Evolutionary conservation across 345 rosid genomes (phyloP), one percentile per base, ranked within the genome.

Genomic region (Lumnitzera littorea): DNA sequence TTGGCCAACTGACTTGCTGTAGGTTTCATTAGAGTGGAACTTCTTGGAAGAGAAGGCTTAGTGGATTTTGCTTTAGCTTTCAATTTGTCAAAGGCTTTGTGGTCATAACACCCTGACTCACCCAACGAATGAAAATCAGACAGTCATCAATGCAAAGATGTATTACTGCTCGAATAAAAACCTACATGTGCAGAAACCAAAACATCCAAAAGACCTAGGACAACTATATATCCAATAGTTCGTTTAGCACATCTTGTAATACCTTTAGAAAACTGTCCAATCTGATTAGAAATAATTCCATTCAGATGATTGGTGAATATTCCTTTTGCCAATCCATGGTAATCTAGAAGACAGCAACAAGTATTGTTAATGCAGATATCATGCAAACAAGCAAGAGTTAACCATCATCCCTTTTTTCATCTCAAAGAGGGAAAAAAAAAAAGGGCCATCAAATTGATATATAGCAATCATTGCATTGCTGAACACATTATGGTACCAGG

Each of bases 21-120:
- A 62, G 96, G 96, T 66, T 84, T 95, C 98, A 95, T 82, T 76
- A 91, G 77, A 69, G 96, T 91, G 67, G 99, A 95, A 74, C 78
- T 72, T 78, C 96, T 85, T 2, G 88, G 63, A n/a, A 67, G 60
- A 41, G 57, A 46, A 57, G 76, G 67, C 78, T 79, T 86, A 15
- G 12, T 55, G 25, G 61, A 53, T 25, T 80, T 67, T 16, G 73
- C 43, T 70, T 49, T 77, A 61, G 64, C 43, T 61, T 79, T 84
- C 20, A 60, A 61, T 64, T 69, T 79, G 65, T 73, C 77, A 62
- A 43, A 41, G 10, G 75, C 66, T 51, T 51, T 58, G 24, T 53
- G 72, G 81, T 66, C 69, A 62, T 66, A 69, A 63, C 57, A 60
- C 58, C 77, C 65, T 50, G 70, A 67, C 51, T 84, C 99, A 91